Percentiles rank a stretch among this genome's conserved stretches.
These are phyloP conservation scores for Infundibulicybe gibba DNA, from an alignment of 768 basidiomycete species.

Conservation along the genomic window DNA sequence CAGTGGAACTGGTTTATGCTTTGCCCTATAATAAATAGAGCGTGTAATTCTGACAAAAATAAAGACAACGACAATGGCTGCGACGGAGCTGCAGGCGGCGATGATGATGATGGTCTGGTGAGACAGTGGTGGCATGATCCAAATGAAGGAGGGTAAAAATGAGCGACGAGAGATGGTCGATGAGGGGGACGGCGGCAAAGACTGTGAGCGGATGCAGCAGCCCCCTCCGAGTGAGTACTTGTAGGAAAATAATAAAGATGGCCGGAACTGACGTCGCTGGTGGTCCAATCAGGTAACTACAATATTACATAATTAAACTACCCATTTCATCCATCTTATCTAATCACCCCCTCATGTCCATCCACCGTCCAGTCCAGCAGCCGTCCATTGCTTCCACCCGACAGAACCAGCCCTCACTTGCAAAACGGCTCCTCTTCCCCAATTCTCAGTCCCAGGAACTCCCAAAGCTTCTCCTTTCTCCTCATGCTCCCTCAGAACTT, in stretches of 20 bases:
- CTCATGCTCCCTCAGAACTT: constrained; percentile 47
- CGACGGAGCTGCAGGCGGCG: constrained; percentile 40
- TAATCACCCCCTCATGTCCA: not conserved
- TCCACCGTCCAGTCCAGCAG: constrained; percentile 25
- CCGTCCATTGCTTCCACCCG: constrained; percentile 13
- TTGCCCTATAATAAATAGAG: constrained; percentile 21
- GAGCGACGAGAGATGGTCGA: constrained; percentile 6
- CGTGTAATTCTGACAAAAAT: constrained; percentile 33
- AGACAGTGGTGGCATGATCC: constrained; percentile 17
- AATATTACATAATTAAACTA: not conserved
- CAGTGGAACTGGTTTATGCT: constrained; percentile 38
- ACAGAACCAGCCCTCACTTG: constrained; percentile 32
- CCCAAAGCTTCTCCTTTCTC: constrained; percentile 50
- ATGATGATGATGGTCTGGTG: constrained; percentile 47
- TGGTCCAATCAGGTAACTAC: no score
- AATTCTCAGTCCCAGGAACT: constrained; percentile 36
- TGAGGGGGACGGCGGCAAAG: not conserved
- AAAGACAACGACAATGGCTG: constrained; percentile 31
- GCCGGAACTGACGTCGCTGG: no score
- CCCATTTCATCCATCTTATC: not conserved
- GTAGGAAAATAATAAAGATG: no score
- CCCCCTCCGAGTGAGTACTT: no score
- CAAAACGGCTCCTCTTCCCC: constrained; percentile 66
- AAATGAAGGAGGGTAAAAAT: constrained; percentile 10
- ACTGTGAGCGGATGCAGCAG: no score